A percentile compares a stretch with the other conserved stretches of the same genome.
Evolutionary conservation across 176 grass and related monocot species (phyloP).

Genomic region (Oryza glumipatula): DNA sequence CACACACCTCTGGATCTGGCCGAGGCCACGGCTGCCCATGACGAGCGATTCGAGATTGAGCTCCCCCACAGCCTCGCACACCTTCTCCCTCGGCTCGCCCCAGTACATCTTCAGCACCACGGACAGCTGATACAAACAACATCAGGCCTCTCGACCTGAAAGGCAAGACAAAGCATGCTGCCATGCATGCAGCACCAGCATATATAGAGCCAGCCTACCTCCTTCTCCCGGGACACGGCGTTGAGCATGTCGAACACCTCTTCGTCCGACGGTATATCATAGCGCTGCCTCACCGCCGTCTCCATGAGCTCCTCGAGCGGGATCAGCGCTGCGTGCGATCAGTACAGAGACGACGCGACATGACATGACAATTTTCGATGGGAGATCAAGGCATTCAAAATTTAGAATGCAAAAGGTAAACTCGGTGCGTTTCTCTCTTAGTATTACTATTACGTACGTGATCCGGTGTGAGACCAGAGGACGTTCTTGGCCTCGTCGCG

Average conservation of each 20-base stretch:
- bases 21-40: slow-evolving; percentile 74
- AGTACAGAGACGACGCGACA: background rate
- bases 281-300: slow-evolving; percentile 55
- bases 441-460: slow-evolving; percentile 33
- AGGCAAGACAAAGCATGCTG: background rate
- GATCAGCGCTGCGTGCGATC: slow-evolving; percentile 60
- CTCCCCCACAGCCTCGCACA: slow-evolving; percentile 63
- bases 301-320: slow-evolving; percentile 65
- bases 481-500: slow-evolving; percentile 42
- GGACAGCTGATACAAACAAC: slow-evolving; percentile 41
- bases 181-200: background rate
- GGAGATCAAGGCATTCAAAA: background rate
- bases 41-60: slow-evolving; percentile 69
- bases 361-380: background rate
- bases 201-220: slow-evolving; percentile 12
- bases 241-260: slow-evolving; percentile 64
- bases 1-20: slow-evolving; percentile 62
- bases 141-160: background rate
- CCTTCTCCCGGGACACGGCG: slow-evolving; percentile 52
- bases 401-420: background rate
- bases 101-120: slow-evolving; percentile 69
- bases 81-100: slow-evolving; percentile 89
- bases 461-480: slow-evolving; percentile 64
- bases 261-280: slow-evolving; percentile 53
- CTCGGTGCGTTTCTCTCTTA: background rate